Base-by-base conservation (phyloP, 495 filamentous ascomycete genomes). In the Lepidopterella palustris region DNA sequence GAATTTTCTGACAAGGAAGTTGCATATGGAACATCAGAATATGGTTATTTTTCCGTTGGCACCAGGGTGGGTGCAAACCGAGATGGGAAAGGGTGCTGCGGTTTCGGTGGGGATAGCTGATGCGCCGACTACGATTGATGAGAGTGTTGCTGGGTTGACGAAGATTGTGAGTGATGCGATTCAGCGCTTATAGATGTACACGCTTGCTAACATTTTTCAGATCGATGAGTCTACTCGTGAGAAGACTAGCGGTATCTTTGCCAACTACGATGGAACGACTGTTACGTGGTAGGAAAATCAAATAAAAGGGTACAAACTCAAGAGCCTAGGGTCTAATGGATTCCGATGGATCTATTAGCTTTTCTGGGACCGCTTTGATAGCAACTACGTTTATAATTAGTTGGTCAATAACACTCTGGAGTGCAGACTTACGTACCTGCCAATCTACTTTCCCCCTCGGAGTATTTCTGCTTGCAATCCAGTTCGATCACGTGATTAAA, bases 31-130 rank as follows among this genome's bases (percentile, higher is more conserved):
- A 28, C 26, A 53, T 18, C n/a, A 27, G 21, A 18, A 29, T 24
- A 5, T 53, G 11, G n/a, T n/a, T 18, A 28, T 39, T 28, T 53
- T 28, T 25, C 26, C 51, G 11, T 18, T 53, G 29, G 51, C 25
- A 15, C 51, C 51, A 10, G 51, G 51, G 51, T 53, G 51, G 51
- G 51, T 53, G 11, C 51, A 53, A 28, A 53, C 51, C 3, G 51
- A 53, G n/a, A 29, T 53, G 51, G 51, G 51, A 8, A 9, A 31
- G 2, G 25, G 29, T 4, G 51, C 26, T 11, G 51, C 51, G 8
- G 21, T 13, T 13, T 13, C 51, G 3, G 26, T 53, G n/a, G 51
- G 51, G 3, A 31, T 53, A 15, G 29, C 26, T n/a, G 51, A 24
- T 31, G 51, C 51, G 21, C 26, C 25, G 9, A 31, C 21, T 8